Evolutionary conservation across 305 asterid species (phyloP).

Genomic region (Salvia sclarea): DNA sequence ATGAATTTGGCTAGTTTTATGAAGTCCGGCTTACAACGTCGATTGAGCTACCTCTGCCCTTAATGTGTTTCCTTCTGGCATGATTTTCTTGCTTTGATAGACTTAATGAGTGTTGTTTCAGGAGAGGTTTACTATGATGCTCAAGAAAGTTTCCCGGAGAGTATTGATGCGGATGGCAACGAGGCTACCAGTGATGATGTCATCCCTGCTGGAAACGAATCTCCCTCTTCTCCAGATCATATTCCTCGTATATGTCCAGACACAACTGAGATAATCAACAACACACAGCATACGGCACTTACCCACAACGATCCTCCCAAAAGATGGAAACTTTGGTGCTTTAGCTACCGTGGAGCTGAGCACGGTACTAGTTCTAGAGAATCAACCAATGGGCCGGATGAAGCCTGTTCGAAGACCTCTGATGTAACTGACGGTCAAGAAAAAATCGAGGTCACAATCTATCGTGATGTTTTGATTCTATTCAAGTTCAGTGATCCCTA

Average conservation of each 20-base stretch:
- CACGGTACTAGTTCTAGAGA: conserved; percentile 37
- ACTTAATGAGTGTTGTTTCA: conserved; percentile 41
- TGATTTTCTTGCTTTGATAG: too few species aligned
- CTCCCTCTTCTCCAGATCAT: conserved; percentile 32
- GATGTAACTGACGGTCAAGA: conserved; percentile 43
- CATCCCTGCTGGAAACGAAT: conserved; percentile 30
- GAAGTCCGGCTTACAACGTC: neutral
- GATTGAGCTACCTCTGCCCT: neutral
- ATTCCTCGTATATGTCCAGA: conserved; percentile 34
- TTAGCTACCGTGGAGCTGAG: conserved; percentile 36
- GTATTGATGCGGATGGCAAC: conserved; percentile 26
- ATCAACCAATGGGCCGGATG: conserved; percentile 31
- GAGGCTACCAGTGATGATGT: conserved; percentile 33
- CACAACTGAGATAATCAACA: conserved; percentile 23
- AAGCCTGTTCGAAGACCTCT: conserved; percentile 37
- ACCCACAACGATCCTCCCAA: conserved; percentile 45
- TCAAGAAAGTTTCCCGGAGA: conserved; percentile 41
- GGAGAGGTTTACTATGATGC: conserved; percentile 72
- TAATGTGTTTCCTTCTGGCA: neutral
- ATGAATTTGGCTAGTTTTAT: neutral
- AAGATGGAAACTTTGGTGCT: conserved; percentile 39
- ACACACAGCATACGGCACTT: conserved; percentile 44
- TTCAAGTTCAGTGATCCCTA: conserved; percentile 63
- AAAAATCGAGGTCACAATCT: conserved; percentile 46
- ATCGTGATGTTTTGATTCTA: conserved; percentile 60